Evolutionary conservation across 768 basidiomycete genomes (phyloP).

Genomic region (Termitomyces sp.): DNA sequence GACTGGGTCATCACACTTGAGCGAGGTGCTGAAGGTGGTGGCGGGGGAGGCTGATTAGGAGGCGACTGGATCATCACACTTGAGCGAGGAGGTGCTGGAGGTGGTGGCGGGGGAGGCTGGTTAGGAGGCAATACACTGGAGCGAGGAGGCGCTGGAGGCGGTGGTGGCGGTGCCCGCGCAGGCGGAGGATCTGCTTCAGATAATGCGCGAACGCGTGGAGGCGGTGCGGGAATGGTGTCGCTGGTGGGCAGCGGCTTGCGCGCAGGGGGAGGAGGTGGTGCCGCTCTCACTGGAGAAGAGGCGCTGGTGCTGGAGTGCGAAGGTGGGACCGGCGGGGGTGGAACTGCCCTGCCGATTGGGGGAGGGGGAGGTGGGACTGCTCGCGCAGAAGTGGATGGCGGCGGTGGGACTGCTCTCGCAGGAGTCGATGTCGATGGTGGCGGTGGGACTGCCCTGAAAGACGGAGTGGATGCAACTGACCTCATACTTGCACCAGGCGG

Average conservation of each 20-base stretch:
- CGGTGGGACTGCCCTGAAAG: slow-evolving; percentile 22
- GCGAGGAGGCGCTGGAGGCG: slow-evolving; percentile 15
- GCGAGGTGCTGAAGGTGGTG: no score
- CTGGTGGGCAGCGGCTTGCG: slow-evolving; percentile 27
- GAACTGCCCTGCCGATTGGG: slow-evolving; percentile 19
- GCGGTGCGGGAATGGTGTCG: slow-evolving; percentile 26
- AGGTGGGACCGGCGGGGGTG: slow-evolving; percentile 23
- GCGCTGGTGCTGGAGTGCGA: slow-evolving; percentile 30
- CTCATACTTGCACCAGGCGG: slow-evolving; percentile 20
- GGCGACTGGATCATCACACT: no score
- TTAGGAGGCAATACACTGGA: no score
- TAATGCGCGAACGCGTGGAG: slow-evolving; percentile 35
- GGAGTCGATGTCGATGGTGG: slow-evolving; percentile 27
- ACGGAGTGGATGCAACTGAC: slow-evolving; percentile 14
- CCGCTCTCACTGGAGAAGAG: slow-evolving; percentile 24
- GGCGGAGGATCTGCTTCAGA: slow-evolving; percentile 36
- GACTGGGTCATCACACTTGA: not conserved
- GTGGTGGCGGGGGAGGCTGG: no score
- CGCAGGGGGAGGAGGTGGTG: slow-evolving; percentile 36
- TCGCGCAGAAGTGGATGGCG: slow-evolving; percentile 32
- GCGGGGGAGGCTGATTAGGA: no score
- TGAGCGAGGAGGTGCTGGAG: no score
- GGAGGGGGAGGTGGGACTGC: slow-evolving; percentile 35
- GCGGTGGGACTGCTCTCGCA: slow-evolving; percentile 22
- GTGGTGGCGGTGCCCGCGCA: slow-evolving; percentile 22